phyloP scores from a whole-genome alignment of 2,329 filamentous ascomycete genomes.

The Ophiosphaerella korrae region DNA sequence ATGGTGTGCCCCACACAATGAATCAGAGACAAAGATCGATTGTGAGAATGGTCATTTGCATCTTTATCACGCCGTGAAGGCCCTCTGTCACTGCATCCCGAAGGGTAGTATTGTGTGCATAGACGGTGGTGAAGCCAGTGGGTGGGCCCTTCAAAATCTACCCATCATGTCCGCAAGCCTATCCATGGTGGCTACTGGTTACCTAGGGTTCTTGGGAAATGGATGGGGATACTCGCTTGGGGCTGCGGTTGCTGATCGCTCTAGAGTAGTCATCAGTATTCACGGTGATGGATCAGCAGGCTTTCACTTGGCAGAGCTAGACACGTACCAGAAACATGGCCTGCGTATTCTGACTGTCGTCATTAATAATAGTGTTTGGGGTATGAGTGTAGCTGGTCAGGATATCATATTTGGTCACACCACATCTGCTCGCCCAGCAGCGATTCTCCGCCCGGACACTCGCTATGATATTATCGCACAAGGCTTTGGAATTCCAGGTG shows the following conservation, averaged over 20 bases:
- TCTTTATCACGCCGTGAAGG: slow-evolving; percentile 51
- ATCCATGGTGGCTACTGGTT: slow-evolving; percentile 36
- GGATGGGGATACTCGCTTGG: slow-evolving; percentile 55
- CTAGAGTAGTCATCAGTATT: slow-evolving; percentile 49
- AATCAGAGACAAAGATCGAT: slow-evolving; percentile 22
- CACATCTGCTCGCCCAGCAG: no score
- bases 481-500: no score
- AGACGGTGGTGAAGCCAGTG: slow-evolving; percentile 49
- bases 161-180: slow-evolving; percentile 30
- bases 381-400: no score
- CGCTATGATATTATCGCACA: no score
- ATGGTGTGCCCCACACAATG: no score
- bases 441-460: no score
- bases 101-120: slow-evolving; percentile 46
- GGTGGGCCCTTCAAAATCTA: slow-evolving; percentile 43
- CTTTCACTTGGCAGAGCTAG: slow-evolving; percentile 55
- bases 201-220: slow-evolving; percentile 55
- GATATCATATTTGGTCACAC: no score
- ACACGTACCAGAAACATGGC: slow-evolving; percentile 50
- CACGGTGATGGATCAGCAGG: slow-evolving; percentile 55
- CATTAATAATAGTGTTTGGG: slow-evolving; percentile 44
- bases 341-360: slow-evolving; percentile 52
- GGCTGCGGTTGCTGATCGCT: slow-evolving; percentile 49
- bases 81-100: slow-evolving; percentile 46
- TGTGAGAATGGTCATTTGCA: slow-evolving; percentile 44